Base-by-base conservation (phyloP, 108 stramenopile genomes). In the Parmales sp. region DNA sequence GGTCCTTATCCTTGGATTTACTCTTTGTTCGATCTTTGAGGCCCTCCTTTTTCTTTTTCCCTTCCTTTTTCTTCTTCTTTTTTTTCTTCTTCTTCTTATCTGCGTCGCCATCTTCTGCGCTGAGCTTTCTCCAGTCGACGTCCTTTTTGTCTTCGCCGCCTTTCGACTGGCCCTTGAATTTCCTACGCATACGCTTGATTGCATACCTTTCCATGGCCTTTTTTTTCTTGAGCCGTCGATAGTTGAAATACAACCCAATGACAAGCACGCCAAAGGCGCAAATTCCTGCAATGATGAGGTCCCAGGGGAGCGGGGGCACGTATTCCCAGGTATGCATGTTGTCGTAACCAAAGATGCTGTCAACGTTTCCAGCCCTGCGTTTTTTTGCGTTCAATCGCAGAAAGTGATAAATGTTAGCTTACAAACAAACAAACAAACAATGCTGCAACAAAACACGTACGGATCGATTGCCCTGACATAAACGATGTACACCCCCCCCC, bases 291-390 rank as follows among this genome's bases (percentile, higher is more conserved):
- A 70, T 34, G 49, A 83, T 69, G 1, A 43, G 54, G 19, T 76
- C 75, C 82, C 82, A 87, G 7, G 90, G 90, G 25, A 81, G 74
- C 25, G 84, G 85, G 39, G 84, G 76, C 22, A 88, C 70, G 66
- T 88, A 90, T 63, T 73, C 79, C 90, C 90, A 90, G 38, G 66
- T 72, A 50, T 88, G 81, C 64, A 87, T 80, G 79, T 91, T 91
- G 6, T 71, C 50, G 39, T 81, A 69, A n/a, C 71, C 70, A 44
- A 72, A 89, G 39, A 68, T 68, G 25, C 31, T 48, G 51, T 71
- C 74, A 22, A 80, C 75, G 70, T 91, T 91, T 4, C 88, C 88
- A 38, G 84, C 81, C 7, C n/a, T n/a, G n/a, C n/a, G n/a, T n/a
- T n/a, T n/a, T n/a, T n/a, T n/a, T n/a, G n/a, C n/a, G n/a, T n/a